phyloP scores from a whole-genome alignment of 2,329 filamentous ascomycete species.

The Chrysosporium keratinophilum region DNA sequence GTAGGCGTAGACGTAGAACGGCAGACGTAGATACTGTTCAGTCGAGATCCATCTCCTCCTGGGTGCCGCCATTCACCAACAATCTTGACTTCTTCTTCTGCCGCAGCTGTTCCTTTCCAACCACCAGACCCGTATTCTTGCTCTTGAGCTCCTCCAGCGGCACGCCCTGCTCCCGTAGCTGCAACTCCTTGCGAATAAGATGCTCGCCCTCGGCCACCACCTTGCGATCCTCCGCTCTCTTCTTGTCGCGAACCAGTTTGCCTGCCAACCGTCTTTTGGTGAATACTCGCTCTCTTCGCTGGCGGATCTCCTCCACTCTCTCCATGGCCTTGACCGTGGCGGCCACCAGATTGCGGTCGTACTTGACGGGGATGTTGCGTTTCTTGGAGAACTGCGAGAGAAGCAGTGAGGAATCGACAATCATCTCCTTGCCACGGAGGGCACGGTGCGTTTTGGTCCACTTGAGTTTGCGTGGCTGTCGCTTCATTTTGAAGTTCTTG shows the following conservation, averaged over 20 bases:
- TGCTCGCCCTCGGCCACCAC: slow-evolving; percentile 88
- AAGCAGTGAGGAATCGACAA: slow-evolving; percentile 77
- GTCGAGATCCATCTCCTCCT: slow-evolving; percentile 41
- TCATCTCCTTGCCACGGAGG: slow-evolving; percentile 75
- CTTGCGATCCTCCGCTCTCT: slow-evolving; percentile 70
- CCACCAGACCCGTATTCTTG: slow-evolving; percentile 29
- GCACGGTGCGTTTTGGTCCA: slow-evolving; percentile 94
- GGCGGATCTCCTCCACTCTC: slow-evolving; percentile 74
- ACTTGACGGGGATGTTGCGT: slow-evolving; percentile 88
- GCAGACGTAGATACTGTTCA: slow-evolving; percentile 20
- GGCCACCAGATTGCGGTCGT: slow-evolving; percentile 82
- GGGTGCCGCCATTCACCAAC: slow-evolving; percentile 36
- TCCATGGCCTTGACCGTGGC: slow-evolving; percentile 89
- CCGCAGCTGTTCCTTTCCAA: slow-evolving; percentile 34
- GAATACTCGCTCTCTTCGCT: slow-evolving; percentile 76
- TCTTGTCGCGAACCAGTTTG: slow-evolving; percentile 60
- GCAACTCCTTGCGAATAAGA: slow-evolving; percentile 63
- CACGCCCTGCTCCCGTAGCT: slow-evolving; percentile 45
- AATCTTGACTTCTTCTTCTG: slow-evolving; percentile 37
- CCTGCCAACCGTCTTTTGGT: slow-evolving; percentile 90
- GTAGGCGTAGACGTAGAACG: neutral
- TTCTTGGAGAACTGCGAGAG: slow-evolving; percentile 68
- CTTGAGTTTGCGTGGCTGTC: slow-evolving; percentile 90
- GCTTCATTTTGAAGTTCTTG: slow-evolving; percentile 92
- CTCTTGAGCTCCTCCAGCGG: slow-evolving; percentile 27